phyloP scores from a whole-genome alignment of 345 rosid genomes.

The Salix purpurea region DNA sequence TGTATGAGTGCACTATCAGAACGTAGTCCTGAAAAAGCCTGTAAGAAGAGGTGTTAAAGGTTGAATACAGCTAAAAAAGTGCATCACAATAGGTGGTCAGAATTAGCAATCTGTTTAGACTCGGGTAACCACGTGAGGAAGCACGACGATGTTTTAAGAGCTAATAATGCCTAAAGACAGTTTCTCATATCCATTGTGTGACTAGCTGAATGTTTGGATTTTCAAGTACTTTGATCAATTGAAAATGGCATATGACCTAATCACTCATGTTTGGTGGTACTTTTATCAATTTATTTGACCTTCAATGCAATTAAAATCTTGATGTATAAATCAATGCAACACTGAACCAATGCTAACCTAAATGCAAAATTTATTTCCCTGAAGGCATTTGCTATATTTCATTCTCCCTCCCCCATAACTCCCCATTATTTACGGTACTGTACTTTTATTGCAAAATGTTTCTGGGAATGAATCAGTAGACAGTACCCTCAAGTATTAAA shows the following conservation, averaged over 20 bases:
- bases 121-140: not conserved
- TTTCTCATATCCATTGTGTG: not conserved
- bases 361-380: not conserved
- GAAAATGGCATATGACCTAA: not conserved
- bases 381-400: not conserved
- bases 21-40: conserved; percentile 86
- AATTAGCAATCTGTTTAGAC: not conserved
- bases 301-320: not conserved
- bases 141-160: not conserved
- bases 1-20: conserved; percentile 80
- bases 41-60: conserved; percentile 10
- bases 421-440: not conserved
- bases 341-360: not conserved
- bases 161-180: not conserved
- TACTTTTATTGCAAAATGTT: not conserved
- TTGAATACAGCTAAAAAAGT: not conserved
- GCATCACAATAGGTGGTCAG: not conserved
- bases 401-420: too few species aligned
- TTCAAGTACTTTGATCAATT: not conserved
- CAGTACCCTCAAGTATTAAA: not conserved
- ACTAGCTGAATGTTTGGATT: not conserved
- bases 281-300: not conserved
- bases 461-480: not conserved
- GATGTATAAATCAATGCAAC: not conserved
- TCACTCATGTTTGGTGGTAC: not conserved